These are phyloP conservation scores for Trichoderma atroviride DNA, from an alignment of 2,329 filamentous ascomycete species.

Conservation along the genomic window DNA sequence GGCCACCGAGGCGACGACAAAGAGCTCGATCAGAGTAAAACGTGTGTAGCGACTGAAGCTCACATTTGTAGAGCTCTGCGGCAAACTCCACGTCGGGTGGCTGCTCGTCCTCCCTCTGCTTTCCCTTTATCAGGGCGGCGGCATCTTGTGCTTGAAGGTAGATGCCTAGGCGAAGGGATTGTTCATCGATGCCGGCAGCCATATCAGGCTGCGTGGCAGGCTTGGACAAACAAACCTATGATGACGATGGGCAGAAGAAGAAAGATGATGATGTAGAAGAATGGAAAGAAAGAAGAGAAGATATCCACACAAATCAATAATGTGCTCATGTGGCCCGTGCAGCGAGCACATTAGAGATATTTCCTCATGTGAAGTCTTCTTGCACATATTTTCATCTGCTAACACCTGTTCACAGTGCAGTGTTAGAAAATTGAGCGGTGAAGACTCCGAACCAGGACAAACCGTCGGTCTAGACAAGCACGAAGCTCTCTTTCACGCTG, in stretches of 20 bases:
- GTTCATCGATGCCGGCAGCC: background rate
- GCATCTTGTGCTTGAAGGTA: background rate
- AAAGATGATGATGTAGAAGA: background rate
- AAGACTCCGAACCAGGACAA: background rate
- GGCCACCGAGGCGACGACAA: background rate
- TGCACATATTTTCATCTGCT: background rate
- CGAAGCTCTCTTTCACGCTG: background rate
- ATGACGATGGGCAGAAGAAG: background rate
- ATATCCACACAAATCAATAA: background rate
- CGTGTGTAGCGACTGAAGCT: background rate
- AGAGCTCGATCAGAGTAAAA: background rate
- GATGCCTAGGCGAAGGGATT: background rate
- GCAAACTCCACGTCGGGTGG: background rate
- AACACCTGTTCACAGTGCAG: background rate
- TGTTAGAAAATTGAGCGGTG: background rate
- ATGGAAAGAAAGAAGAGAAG: background rate
- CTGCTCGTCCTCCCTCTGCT: background rate
- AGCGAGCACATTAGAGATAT: background rate
- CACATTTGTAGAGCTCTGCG: background rate
- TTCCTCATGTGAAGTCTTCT: background rate
- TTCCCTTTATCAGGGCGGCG: background rate
- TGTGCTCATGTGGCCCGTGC: background rate
- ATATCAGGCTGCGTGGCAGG: background rate
- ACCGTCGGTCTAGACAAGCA: background rate
- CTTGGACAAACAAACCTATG: background rate